Evolutionary conservation across 768 basidiomycete genomes (phyloP).

Genomic region (Tulasnella sp.): DNA sequence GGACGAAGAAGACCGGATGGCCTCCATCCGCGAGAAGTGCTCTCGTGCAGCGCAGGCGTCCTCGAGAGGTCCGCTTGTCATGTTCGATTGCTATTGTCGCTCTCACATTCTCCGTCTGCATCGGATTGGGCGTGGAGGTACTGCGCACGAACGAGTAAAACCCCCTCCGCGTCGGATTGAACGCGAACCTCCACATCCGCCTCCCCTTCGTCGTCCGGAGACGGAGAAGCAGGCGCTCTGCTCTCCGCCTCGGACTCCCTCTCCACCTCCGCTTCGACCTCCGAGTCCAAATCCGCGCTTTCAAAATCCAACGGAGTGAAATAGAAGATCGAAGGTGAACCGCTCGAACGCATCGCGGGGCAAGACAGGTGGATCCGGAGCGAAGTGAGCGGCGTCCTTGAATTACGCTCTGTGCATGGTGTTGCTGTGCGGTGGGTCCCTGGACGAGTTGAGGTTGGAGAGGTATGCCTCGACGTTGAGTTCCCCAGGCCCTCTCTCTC

Average conservation of each 20-base stretch:
- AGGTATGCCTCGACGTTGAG: not conserved
- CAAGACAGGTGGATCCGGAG: not conserved
- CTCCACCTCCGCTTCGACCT: not conserved
- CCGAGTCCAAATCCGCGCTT: not conserved
- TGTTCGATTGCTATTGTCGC: not conserved
- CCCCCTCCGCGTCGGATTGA: not conserved
- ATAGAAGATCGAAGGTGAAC: not conserved
- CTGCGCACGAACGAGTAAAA: not conserved
- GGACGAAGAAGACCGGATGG: not conserved
- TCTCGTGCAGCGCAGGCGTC: not conserved
- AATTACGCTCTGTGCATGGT: not conserved
- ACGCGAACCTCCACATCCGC: not conserved
- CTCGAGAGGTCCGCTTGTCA: slow-evolving; percentile 11
- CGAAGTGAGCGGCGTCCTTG: not conserved
- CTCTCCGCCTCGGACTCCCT: too few species aligned
- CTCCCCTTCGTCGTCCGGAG: not conserved
- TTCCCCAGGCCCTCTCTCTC: not conserved
- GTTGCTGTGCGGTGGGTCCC: not conserved
- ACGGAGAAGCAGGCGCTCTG: not conserved
- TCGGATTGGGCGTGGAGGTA: not conserved
- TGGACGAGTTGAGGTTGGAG: not conserved
- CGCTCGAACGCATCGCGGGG: not conserved
- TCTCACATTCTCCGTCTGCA: not conserved
- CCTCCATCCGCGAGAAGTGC: not conserved
- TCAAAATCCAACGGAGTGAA: not conserved